Base-by-base conservation (phyloP, 331 rosid genomes). In the Malus hybrid region DNA sequence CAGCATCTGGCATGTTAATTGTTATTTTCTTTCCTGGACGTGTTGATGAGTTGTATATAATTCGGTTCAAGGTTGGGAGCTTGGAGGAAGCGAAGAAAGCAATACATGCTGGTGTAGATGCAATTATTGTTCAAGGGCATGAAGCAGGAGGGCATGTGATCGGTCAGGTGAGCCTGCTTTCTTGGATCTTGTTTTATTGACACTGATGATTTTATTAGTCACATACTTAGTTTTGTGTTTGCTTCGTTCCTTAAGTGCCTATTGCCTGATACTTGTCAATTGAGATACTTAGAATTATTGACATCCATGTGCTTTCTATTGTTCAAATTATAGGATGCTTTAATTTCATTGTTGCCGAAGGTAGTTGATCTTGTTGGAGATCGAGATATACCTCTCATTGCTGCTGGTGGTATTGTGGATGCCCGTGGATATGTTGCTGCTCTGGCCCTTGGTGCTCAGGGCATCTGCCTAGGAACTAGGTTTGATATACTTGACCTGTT, bases 71-170 rank as follows among this genome's bases (percentile, higher is more conserved):
- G 98, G 83, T 91, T 6, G 98, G 98, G 73, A 83, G 81, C 46
- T 7, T 83, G 4, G 82, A 78, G 54, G 87, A 79, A 61, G 98
- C 92, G 10, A 84, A 85, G 56, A 84, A 77, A 65, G 98, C 90
- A 16, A 76, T 91, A 34, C 75, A 87, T 60, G 96, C 80, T 10
- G 93, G 96, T 63, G 97, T 71, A 1, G 98, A 93, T 83, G 97
- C 87, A 62, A 86, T 93, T 46, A 93, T 93, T 69, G 92, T 93
- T 13, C 97, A 91, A 85, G 98, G 97, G 57, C 85, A 65, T 50
- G 98, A 91, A 78, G 98, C 98, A n/a, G 98, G 98, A 65, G 98
- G 98, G 44, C 98, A 93, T 84, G 96, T 93, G 48, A 85, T 93
- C 73, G 87, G 97, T 80, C 92, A 89, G 94, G 98, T 91, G 72